A percentile compares a stretch with the other conserved stretches of the same genome.
Evolutionary conservation across 495 filamentous ascomycete species (phyloP).

Genomic region (Echria macrotheca): DNA sequence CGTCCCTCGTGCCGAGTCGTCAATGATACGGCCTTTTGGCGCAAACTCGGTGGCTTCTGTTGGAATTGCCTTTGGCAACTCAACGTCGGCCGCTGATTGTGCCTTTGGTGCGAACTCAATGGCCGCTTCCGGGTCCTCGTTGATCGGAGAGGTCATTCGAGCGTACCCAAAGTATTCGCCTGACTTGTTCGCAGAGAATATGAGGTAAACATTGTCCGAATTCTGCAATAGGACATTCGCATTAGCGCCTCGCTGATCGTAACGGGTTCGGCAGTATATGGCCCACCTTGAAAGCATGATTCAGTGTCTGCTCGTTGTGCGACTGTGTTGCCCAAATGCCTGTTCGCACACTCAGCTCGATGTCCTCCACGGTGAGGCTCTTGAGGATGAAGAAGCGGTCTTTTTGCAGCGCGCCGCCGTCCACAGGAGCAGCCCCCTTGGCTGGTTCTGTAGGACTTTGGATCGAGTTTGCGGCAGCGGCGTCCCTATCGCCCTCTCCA

Average conservation of each 20-base stretch:
- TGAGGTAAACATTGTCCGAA: slow-evolving; percentile 84
- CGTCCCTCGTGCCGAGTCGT: slow-evolving; percentile 85
- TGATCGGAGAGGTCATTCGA: slow-evolving; percentile 82
- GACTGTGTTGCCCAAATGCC: slow-evolving; percentile 92
- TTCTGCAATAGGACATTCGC: slow-evolving; percentile 40
- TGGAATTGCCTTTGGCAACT: slow-evolving; percentile 66
- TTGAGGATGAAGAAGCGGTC: slow-evolving; percentile 92
- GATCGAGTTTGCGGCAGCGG: not conserved
- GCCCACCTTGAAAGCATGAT: slow-evolving; percentile 80
- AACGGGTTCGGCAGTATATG: not conserved
- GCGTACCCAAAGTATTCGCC: slow-evolving; percentile 97
- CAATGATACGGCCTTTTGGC: slow-evolving; percentile 83
- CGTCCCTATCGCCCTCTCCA: slow-evolving; percentile 17
- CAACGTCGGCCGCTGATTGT: slow-evolving; percentile 52
- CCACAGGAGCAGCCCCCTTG: slow-evolving; percentile 10
- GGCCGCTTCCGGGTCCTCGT: slow-evolving; percentile 62
- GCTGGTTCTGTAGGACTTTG: slow-evolving; percentile 19
- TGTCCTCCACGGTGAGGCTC: slow-evolving; percentile 89
- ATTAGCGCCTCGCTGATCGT: not conserved
- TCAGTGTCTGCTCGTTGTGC: slow-evolving; percentile 82
- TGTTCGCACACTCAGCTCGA: slow-evolving; percentile 82
- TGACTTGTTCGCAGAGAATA: slow-evolving; percentile 97
- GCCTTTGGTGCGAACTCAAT: slow-evolving; percentile 59
- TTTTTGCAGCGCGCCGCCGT: slow-evolving; percentile 30
- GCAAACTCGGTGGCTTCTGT: slow-evolving; percentile 76